Conservation (phyloP, 1,284 basidiomycete species). For the Exsudoporus floridanus region DNA sequence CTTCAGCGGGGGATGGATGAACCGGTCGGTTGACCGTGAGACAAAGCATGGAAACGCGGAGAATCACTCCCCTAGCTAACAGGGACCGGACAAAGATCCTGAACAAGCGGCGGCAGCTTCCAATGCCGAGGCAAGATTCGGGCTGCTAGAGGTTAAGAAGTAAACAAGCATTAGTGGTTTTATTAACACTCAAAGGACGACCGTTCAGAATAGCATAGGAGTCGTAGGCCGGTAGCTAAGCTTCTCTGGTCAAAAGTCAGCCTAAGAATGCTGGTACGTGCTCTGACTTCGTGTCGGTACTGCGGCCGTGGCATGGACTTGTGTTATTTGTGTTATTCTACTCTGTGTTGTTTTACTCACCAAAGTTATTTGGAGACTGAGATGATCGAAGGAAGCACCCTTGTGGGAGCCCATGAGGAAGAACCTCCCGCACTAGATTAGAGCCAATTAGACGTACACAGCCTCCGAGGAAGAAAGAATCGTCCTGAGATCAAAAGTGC, state of each 20-base stretch:
- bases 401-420: too few species aligned
- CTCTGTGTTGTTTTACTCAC: too few species aligned
- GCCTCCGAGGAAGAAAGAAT: too few species aligned
- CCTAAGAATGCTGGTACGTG: neutral
- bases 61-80: too few species aligned
- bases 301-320: too few species aligned
- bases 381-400: too few species aligned
- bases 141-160: neutral
- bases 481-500: too few species aligned
- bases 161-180: neutral
- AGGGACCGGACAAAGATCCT: neutral
- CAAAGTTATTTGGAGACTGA: too few species aligned
- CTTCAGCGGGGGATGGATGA: neutral
- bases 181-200: neutral
- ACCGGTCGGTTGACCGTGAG: neutral
- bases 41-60: too few species aligned
- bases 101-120: neutral
- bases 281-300: neutral
- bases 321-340: too few species aligned
- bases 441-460: too few species aligned
- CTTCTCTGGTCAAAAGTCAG: neutral
- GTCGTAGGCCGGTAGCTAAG: neutral
- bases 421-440: too few species aligned
- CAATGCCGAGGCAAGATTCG: neutral
- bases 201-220: neutral